Conservation (phyloP, 2,329 filamentous ascomycete species). For the Colletotrichum lindemuthianum region DNA sequence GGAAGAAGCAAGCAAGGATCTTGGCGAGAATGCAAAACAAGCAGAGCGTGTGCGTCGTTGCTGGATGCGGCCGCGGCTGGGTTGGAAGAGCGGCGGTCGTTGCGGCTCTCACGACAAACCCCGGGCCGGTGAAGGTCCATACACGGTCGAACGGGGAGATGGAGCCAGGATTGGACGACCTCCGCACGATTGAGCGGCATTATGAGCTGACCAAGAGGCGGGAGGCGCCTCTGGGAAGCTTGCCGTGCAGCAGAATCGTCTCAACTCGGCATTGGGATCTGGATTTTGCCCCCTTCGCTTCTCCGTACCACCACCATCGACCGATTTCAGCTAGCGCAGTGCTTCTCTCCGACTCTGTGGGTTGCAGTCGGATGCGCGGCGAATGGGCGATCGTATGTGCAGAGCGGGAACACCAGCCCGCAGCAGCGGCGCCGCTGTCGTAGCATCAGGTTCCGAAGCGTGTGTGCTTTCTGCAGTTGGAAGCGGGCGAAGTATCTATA, state of each 20-base stretch:
- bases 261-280: constrained; percentile 29
- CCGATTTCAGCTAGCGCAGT: background rate
- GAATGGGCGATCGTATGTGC: constrained; percentile 30
- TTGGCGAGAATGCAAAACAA: too few species aligned
- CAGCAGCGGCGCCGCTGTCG: constrained; percentile 6
- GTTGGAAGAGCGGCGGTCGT: background rate
- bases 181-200: constrained; percentile 30
- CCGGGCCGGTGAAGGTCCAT: constrained; percentile 10
- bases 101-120: constrained; percentile 6
- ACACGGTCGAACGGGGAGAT: constrained; percentile 6
- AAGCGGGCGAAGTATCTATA: too few species aligned
- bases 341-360: constrained; percentile 9
- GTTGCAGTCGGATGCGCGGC: constrained; percentile 30
- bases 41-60: too few species aligned
- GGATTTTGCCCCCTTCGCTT: constrained; percentile 6
- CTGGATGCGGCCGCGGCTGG: too few species aligned
- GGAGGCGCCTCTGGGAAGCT: constrained; percentile 23
- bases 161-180: constrained; percentile 32
- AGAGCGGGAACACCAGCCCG: constrained; percentile 20
- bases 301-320: background rate
- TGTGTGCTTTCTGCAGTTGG: too few species aligned
- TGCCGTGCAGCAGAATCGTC: constrained; percentile 28
- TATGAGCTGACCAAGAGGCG: constrained; percentile 34
- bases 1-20: too few species aligned
- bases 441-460: constrained; percentile 4